A percentile compares a stretch with the other conserved stretches of the same genome.
phyloP scores from a whole-genome alignment of 2,329 filamentous ascomycete species.

The Cyphellophora attinorum region DNA sequence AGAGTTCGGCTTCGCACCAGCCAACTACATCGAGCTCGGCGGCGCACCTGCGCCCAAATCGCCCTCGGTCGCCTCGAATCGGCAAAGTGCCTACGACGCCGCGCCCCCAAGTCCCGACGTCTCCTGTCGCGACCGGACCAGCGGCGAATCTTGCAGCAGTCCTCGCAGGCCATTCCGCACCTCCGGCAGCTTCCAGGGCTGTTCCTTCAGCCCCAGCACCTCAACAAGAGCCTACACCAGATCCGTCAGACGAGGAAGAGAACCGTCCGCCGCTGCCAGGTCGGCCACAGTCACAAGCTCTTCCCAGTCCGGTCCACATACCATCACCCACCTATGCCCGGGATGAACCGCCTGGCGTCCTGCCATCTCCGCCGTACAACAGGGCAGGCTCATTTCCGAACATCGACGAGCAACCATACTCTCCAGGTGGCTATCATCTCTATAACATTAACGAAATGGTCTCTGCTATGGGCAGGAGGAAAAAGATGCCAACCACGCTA shows the following conservation, averaged over 20 bases:
- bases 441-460: conserved; percentile 98
- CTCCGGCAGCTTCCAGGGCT: conserved; percentile 21
- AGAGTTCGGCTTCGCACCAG: conserved; percentile 87
- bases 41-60: conserved; percentile 37
- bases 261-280: conserved; percentile 53
- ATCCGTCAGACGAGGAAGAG: conserved; percentile 58
- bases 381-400: conserved; percentile 34
- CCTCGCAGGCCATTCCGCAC: conserved; percentile 25
- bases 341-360: conserved; percentile 31
- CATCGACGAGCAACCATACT: conserved; percentile 36
- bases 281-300: conserved; percentile 46
- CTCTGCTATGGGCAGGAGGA: conserved; percentile 90
- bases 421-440: conserved; percentile 77
- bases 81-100: conserved; percentile 18
- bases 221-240: conserved; percentile 50
- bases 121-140: conserved; percentile 40
- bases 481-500: conserved; percentile 95
- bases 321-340: conserved; percentile 32
- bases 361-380: conserved; percentile 48
- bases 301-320: conserved; percentile 22
- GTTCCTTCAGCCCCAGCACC: conserved; percentile 28
- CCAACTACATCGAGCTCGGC: conserved; percentile 83
- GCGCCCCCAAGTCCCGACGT: conserved; percentile 17
- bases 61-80: conserved; percentile 28
- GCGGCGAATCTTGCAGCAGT: conserved; percentile 48